Evolutionary conservation across 345 rosid species (phyloP), one percentile per base, ranked within the genome.

Genomic region (Eucalyptus globulus): DNA sequence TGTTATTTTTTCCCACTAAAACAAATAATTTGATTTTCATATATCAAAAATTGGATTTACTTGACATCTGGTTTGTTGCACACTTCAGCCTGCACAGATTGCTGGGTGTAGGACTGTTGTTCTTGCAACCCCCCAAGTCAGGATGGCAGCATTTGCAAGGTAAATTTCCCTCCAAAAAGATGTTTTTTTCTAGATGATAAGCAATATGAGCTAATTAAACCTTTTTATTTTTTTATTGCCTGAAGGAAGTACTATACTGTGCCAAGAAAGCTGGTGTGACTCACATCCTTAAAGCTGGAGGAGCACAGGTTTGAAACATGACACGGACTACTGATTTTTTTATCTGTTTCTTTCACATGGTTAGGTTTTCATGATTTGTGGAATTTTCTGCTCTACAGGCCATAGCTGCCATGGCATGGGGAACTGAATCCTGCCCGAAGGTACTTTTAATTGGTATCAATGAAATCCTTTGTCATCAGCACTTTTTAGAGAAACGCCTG

Each of bases 261-360:
- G 98, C 99, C 62, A 97, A 97, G 93, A 97, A 89, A 88, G 98
- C 97, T 60, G 97, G 99, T 90, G 99, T 97, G 53, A 97, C 99
- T 88, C 98, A 95, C 93, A 95, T 97, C 67, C 97, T 97, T 65
- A 97, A 97, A 93, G 99, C 98, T 65, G 99, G 99, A 83, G 98
- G 99, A 89, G 98, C 99, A 37, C 99, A 97, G 98, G 98, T 97
- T 72, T 89, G 91, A 44, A 47, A 51, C 62, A 27, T 53, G 87
- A 26, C 54, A 76, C 3, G 1, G 81, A 72, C 47, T 37, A 40
- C 8, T 76, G 0, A 10, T 76, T 40, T 76, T 16, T 21, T 5
- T 15, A 11, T 76, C 27, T 1, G 27, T 76, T 76, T 76, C 83
- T 2, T 76, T 40, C 0, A 0, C 67, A 19, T 53, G 27, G 40